These are phyloP conservation scores for Taxawa tesnikishii DNA, from an alignment of 2,329 filamentous ascomycete species.

Conservation along the genomic window DNA sequence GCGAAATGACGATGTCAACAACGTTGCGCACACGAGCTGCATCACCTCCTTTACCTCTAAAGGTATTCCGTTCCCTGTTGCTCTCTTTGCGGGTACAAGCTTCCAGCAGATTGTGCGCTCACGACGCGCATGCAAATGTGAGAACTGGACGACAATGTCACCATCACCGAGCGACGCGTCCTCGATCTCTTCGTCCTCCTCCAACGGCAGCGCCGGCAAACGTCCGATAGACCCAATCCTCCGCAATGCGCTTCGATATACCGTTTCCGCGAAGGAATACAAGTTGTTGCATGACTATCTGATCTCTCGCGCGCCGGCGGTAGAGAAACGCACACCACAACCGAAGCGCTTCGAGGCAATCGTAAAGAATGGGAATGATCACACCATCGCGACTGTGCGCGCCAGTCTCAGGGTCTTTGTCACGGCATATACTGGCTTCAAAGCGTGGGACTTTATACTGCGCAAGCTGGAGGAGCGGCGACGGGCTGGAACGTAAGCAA, in stretches of 20 bases:
- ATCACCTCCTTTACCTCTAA: too few species aligned
- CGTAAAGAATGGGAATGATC: slow-evolving; percentile 28
- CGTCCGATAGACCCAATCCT: slow-evolving; percentile 53
- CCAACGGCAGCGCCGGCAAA: slow-evolving; percentile 5
- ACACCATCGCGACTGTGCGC: slow-evolving; percentile 26
- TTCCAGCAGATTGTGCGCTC: too few species aligned
- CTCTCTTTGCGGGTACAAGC: too few species aligned
- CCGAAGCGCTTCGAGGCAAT: slow-evolving; percentile 41
- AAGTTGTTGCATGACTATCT: slow-evolving; percentile 73
- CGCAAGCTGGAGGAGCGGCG: slow-evolving; percentile 15
- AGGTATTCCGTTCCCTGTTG: too few species aligned
- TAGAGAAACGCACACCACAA: slow-evolving; percentile 41
- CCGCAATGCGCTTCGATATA: slow-evolving; percentile 78
- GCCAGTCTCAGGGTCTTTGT: slow-evolving; percentile 32
- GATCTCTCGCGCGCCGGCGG: slow-evolving; percentile 54
- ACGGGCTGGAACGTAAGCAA: slow-evolving; percentile 1
- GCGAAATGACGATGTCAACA: too few species aligned
- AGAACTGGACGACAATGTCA: slow-evolving; percentile 1
- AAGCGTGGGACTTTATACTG: slow-evolving; percentile 32
- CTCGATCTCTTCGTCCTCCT: slow-evolving; percentile 1
- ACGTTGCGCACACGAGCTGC: too few species aligned
- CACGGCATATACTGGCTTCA: slow-evolving; percentile 29
- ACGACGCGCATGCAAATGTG: too few species aligned
- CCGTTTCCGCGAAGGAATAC: slow-evolving; percentile 73
- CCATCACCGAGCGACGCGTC: slow-evolving; percentile 1